Evolutionary conservation across 2,329 filamentous ascomycete genomes (phyloP), one percentile per base, ranked within the genome.

Genomic region (Rutstroemia sp.): DNA sequence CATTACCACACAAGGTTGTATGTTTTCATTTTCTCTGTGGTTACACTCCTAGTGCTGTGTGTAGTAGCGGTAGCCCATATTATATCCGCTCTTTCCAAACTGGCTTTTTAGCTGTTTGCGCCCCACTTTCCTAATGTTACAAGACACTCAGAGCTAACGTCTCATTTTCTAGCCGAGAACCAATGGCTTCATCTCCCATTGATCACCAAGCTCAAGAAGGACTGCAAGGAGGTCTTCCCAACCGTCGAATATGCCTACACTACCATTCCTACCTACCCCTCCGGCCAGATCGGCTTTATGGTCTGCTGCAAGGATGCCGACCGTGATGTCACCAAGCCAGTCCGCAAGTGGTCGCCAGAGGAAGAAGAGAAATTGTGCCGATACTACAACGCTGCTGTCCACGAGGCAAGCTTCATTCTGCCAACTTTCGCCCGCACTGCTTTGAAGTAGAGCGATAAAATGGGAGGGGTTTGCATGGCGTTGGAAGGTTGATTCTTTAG

Each of bases 1-100:
- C 72, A 97, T 99, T 78, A 92, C 91, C 76, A 99, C 94, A 73
- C 94, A 99, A 96, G 94, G 94, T 99, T 95, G 90, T 95, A 91
- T 83, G 90, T 89, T 56, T 34, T 56, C 47, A 23, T n/a, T 56
- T 51, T 19, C 7, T 55, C 38, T 51, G 27, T 44, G 38, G 38
- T 37, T 56, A 51, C 47, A 80, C 84, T 86, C 85, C 82, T 83
- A 79, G 81, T 63, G 67, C 57, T 54, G 61, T 60, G 61, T 63
- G 58, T 57, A 56, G 42, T 56, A 55, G 46, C 53, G 38, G 19
- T 55, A 47, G 47, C 46, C 30, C 53, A 45, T 37, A 42, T 50
- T 41, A 45, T 23, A 51, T 37, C 16, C 53, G 47, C 47, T 51
- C 58, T 44, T 23, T 56, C 10, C 17, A 19, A 17, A 21, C 6